phyloP scores from a whole-genome alignment of 495 filamentous ascomycete genomes.

The Penicilliopsis zonata region DNA sequence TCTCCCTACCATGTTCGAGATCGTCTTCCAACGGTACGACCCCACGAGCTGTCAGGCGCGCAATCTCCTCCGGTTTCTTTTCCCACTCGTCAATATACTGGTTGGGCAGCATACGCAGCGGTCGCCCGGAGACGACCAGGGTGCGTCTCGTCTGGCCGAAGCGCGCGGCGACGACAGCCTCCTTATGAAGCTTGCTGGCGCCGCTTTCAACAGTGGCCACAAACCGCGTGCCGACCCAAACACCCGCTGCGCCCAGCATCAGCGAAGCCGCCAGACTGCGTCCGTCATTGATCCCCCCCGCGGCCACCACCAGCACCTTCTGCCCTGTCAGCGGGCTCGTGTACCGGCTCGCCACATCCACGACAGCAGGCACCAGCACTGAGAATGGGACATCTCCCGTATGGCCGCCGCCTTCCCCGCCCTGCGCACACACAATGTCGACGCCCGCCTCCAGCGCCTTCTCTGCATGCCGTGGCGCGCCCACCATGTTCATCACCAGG shows the following conservation, averaged over 20 bases:
- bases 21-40: constrained; percentile 71
- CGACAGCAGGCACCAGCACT: constrained; percentile 62
- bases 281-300: constrained; percentile 64
- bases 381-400: constrained; percentile 66
- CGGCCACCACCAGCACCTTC: constrained; percentile 58
- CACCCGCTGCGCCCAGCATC: constrained; percentile 62
- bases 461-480: constrained; percentile 71
- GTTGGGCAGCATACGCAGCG: constrained; percentile 68
- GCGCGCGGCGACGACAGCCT: constrained; percentile 59
- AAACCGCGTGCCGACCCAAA: constrained; percentile 81
- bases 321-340: constrained; percentile 39
- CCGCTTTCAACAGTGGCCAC: constrained; percentile 69
- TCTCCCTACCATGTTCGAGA: constrained; percentile 61
- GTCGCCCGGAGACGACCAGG: constrained; percentile 66
- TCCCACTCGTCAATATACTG: constrained; percentile 76
- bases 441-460: constrained; percentile 73
- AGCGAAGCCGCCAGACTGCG: constrained; percentile 56
- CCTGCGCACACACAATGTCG: constrained; percentile 77
- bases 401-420: constrained; percentile 69
- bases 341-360: constrained; percentile 57
- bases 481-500: constrained; percentile 93
- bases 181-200: constrained; percentile 66
- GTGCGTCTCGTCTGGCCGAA: constrained; percentile 70
- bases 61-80: constrained; percentile 54
- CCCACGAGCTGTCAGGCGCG: constrained; percentile 56